Evolutionary conservation across 2,329 filamentous ascomycete species (phyloP).

Genomic region (Stagonosporopsis tanaceti): DNA sequence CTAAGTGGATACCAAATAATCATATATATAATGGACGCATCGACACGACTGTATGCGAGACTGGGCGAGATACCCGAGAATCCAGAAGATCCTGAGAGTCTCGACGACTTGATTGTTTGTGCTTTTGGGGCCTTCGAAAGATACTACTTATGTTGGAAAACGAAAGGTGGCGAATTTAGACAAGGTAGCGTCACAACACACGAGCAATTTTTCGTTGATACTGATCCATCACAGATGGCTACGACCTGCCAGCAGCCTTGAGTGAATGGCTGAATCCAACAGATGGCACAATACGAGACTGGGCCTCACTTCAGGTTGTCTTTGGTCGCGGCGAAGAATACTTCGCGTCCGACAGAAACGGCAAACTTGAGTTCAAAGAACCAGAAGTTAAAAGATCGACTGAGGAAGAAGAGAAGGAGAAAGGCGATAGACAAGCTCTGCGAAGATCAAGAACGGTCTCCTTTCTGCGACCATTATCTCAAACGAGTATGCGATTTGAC

Average conservation of each 20-base stretch:
- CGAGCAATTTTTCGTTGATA: too few species aligned
- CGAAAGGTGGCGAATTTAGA: conserved; percentile 42
- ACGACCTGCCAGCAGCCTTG: conserved; percentile 45
- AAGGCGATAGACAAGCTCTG: conserved; percentile 27
- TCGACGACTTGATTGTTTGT: conserved; percentile 49
- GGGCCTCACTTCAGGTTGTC: conserved; percentile 48
- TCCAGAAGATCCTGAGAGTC: conserved; percentile 42
- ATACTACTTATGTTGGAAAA: conserved; percentile 53
- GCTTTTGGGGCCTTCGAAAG: conserved; percentile 52
- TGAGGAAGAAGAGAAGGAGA: conserved; percentile 28
- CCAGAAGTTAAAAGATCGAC: conserved; percentile 34
- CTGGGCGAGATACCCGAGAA: conserved; percentile 44
- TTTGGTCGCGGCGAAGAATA: conserved; percentile 51
- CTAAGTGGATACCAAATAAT: too few species aligned
- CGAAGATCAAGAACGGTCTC: conserved; percentile 43
- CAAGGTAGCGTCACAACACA: conserved; percentile 38
- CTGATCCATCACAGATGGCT: conserved; percentile 36
- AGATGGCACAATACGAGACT: conserved; percentile 42
- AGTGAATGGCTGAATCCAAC: conserved; percentile 47
- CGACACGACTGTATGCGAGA: conserved; percentile 42
- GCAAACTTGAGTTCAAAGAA: conserved; percentile 49
- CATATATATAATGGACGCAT: conserved; percentile 34
- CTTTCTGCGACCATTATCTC: conserved; percentile 37
- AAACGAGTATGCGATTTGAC: conserved; percentile 28
- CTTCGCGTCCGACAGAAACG: conserved; percentile 50